Evolutionary conservation across 768 basidiomycete species (phyloP).

Genomic region (Collybia sordida): DNA sequence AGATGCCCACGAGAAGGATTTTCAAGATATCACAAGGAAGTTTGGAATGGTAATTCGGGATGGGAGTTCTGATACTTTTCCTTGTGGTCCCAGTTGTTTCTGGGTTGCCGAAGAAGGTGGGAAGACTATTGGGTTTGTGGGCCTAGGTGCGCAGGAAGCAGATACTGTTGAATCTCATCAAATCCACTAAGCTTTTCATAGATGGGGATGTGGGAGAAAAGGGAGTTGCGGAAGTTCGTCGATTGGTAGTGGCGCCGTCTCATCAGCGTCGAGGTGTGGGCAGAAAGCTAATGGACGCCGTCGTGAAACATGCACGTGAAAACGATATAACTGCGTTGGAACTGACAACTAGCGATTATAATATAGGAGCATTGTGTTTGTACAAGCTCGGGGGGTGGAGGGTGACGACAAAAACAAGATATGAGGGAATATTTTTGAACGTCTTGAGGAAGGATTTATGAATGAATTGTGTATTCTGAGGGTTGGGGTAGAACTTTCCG

Average conservation of each 20-base stretch:
- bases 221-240: neutral
- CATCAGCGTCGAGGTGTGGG: neutral
- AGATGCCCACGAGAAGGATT: too few relatives aligned
- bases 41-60: too few relatives aligned
- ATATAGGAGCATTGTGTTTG: neutral
- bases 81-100: neutral
- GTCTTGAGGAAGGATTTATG: slow-evolving; percentile 1
- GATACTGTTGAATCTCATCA: too few relatives aligned
- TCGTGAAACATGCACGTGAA: neutral
- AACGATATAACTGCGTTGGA: neutral
- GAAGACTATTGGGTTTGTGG: neutral
- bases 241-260: neutral
- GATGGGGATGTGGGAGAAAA: too few relatives aligned
- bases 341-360: neutral
- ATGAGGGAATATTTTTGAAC: slow-evolving; percentile 6
- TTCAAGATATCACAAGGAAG: too few relatives aligned
- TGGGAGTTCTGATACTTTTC: too few relatives aligned
- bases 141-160: neutral
- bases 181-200: neutral
- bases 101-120: neutral
- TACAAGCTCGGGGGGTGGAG: neutral
- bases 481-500: too few relatives aligned
- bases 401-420: neutral
- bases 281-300: neutral
- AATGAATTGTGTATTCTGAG: too few relatives aligned